Percentiles rank a stretch among this genome's conserved stretches.
phyloP scores from a whole-genome alignment of 2,329 filamentous ascomycete genomes.

The Nemania diffusa region DNA sequence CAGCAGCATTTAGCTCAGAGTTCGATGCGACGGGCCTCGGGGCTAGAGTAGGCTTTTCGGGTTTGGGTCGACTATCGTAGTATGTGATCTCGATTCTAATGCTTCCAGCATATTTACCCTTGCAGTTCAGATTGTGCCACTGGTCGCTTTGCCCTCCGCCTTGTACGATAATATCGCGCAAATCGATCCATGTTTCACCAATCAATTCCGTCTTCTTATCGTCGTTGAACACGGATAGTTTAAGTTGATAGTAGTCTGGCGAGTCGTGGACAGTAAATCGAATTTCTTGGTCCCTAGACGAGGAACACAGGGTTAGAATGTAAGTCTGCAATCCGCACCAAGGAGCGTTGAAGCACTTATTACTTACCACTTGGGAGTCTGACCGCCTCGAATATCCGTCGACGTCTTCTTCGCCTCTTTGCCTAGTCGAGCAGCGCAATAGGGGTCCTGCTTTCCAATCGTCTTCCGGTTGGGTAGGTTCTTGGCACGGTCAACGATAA shows the following conservation, averaged over 20 bases:
- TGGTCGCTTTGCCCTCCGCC: constrained; percentile 94
- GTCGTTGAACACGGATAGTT: constrained; percentile 96
- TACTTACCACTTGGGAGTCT: constrained; percentile 97
- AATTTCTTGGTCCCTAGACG: constrained; percentile 90
- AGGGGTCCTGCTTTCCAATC: constrained; percentile 98
- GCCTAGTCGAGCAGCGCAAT: constrained; percentile 90
- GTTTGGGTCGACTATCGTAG: constrained; percentile 88
- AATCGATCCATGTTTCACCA: constrained; percentile 89
- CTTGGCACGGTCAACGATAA: constrained; percentile 93
- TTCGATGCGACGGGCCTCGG: constrained; percentile 56
- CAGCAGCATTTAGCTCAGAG: constrained; percentile 45
- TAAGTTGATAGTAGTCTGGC: constrained; percentile 94
- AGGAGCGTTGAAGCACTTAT: constrained; percentile 62
- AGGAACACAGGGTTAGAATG: constrained; percentile 35
- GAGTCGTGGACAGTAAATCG: constrained; percentile 97
- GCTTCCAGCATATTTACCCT: constrained; percentile 95
- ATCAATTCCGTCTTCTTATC: constrained; percentile 98
- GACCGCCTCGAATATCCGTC: constrained; percentile 91
- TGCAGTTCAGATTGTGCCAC: constrained; percentile 89
- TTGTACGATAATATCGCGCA: constrained; percentile 81
- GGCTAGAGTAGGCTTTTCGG: constrained; percentile 73
- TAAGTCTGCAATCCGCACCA: neutral
- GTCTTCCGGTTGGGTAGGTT: constrained; percentile 96
- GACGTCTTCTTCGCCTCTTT: constrained; percentile 98
- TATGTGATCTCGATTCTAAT: constrained; percentile 95